Conservation (phyloP, 257 asterid species). For the Nicotiana noctiflora region DNA sequence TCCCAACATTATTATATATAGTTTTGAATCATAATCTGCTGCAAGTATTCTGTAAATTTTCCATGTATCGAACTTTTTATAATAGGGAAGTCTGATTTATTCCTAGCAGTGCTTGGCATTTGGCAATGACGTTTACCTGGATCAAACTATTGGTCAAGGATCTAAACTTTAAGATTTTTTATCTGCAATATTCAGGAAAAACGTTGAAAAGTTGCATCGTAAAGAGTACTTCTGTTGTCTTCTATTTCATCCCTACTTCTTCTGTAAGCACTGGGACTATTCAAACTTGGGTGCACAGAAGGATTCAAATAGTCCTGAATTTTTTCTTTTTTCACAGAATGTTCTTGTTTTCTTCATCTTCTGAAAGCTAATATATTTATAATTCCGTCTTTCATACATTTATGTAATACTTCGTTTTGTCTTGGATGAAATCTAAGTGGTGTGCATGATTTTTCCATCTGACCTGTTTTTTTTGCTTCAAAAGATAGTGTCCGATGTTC, state of each 20-base stretch:
- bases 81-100: background rate
- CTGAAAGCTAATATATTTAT: background rate
- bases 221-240: background rate
- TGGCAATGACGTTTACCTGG: constrained; percentile 2
- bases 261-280: background rate
- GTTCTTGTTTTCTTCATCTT: background rate
- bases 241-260: background rate
- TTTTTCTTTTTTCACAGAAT: background rate
- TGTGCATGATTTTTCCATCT: background rate
- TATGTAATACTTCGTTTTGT: background rate
- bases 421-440: background rate
- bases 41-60: background rate
- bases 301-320: background rate
- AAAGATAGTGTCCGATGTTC: constrained; percentile 4
- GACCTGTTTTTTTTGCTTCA: background rate
- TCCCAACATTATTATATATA: background rate
- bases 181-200: background rate
- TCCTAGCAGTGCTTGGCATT: background rate
- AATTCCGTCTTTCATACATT: background rate
- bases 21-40: background rate
- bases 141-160: background rate
- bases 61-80: background rate
- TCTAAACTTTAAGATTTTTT: background rate
- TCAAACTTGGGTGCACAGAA: background rate
- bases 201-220: background rate